These are phyloP conservation scores for Viola odorata DNA, from an alignment of 345 rosid genomes.

Conservation along the genomic window DNA sequence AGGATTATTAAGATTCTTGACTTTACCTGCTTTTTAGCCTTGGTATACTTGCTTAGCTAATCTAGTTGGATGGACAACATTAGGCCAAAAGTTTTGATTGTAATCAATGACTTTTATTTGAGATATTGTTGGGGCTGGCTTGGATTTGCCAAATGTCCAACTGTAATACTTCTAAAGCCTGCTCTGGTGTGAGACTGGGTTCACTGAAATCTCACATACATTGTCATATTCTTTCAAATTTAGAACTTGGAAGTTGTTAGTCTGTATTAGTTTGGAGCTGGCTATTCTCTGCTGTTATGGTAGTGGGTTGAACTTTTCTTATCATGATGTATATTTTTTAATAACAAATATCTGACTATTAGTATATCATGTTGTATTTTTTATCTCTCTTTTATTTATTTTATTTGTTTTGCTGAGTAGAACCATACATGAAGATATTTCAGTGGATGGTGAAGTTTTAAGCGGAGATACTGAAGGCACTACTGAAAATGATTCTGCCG, in stretches of 20 bases:
- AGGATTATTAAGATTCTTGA: background rate
- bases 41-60: background rate
- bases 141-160: too few relatives aligned
- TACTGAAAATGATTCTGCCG: slow-evolving; percentile 40
- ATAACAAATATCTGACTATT: too few relatives aligned
- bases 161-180: too few relatives aligned
- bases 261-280: too few relatives aligned
- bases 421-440: slow-evolving; percentile 48
- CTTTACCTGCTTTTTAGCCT: background rate
- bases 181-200: too few relatives aligned
- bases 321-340: too few relatives aligned
- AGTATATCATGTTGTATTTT: too few relatives aligned
- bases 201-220: background rate
- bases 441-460: slow-evolving; percentile 48
- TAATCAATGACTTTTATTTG: background rate
- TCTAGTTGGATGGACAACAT: background rate
- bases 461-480: slow-evolving; percentile 46
- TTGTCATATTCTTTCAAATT: background rate
- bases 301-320: too few relatives aligned
- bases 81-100: background rate
- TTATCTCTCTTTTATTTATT: background rate
- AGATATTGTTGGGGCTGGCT: too few relatives aligned
- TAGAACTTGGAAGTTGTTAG: background rate
- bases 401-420: slow-evolving; percentile 25
- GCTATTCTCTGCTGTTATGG: too few relatives aligned